Conservation (phyloP, 352 stramenopile genomes). For the Phytophthora sp. region DNA sequence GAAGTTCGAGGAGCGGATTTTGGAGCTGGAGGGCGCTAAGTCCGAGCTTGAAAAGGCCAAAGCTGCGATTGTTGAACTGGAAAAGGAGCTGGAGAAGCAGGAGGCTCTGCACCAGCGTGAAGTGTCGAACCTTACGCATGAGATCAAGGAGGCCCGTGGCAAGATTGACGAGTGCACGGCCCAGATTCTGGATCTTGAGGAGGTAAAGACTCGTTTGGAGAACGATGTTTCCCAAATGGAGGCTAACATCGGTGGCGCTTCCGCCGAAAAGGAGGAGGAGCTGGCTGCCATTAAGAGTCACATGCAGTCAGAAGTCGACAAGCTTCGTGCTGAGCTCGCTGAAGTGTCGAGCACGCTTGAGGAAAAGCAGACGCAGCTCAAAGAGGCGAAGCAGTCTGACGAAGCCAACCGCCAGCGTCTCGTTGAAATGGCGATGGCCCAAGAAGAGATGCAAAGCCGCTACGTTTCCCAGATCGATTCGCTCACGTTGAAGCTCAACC, state of each 20-base stretch:
- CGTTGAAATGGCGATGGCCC: slow-evolving; percentile 47
- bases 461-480: slow-evolving; percentile 50
- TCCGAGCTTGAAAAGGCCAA: slow-evolving; percentile 46
- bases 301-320: slow-evolving; percentile 39
- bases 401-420: slow-evolving; percentile 46
- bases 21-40: slow-evolving; percentile 49
- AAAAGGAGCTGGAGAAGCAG: slow-evolving; percentile 45
- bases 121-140: slow-evolving; percentile 41
- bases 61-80: slow-evolving; percentile 39
- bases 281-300: slow-evolving; percentile 28
- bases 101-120: slow-evolving; percentile 45
- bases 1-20: slow-evolving; percentile 47
- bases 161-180: slow-evolving; percentile 45
- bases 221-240: slow-evolving; percentile 46
- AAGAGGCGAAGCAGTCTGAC: slow-evolving; percentile 42
- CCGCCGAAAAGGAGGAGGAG: slow-evolving; percentile 39
- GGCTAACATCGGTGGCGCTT: slow-evolving; percentile 41
- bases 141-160: slow-evolving; percentile 51
- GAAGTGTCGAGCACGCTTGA: slow-evolving; percentile 39
- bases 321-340: slow-evolving; percentile 35
- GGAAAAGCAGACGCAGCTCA: slow-evolving; percentile 42
- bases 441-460: slow-evolving; percentile 52
- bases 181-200: slow-evolving; percentile 45
- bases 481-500: slow-evolving; percentile 49
- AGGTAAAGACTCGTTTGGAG: slow-evolving; percentile 46